Conservation (phyloP, 164 flowering plant genomes). For the Vitis cinerea region DNA sequence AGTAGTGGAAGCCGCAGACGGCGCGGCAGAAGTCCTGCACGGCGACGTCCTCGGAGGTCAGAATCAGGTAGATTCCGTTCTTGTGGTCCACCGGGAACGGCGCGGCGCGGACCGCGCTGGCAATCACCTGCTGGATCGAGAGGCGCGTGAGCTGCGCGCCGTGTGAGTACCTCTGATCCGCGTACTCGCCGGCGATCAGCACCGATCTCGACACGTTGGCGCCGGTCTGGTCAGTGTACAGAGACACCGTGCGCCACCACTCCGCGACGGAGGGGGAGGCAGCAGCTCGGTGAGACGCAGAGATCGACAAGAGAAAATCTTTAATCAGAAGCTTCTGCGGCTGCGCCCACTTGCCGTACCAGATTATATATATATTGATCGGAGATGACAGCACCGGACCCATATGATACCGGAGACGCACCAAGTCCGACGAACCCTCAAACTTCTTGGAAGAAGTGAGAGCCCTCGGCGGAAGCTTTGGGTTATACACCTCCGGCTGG, state of each 20-base stretch:
- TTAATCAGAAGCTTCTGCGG: slow-evolving; percentile 62
- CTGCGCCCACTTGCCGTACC: slow-evolving; percentile 83
- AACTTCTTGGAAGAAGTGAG: slow-evolving; percentile 54
- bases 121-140: slow-evolving; percentile 73
- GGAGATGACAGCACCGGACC: slow-evolving; percentile 86
- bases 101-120: slow-evolving; percentile 48
- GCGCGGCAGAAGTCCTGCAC: slow-evolving; percentile 90
- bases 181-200: slow-evolving; percentile 64
- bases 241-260: slow-evolving; percentile 84
- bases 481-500: slow-evolving; percentile 21
- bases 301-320: slow-evolving; percentile 81
- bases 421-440: slow-evolving; percentile 88
- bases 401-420: slow-evolving; percentile 87
- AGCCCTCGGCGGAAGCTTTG: slow-evolving; percentile 38
- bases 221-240: slow-evolving; percentile 93
- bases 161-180: slow-evolving; percentile 60
- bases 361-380: slow-evolving; percentile 73
- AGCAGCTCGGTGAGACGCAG: slow-evolving; percentile 33
- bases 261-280: slow-evolving; percentile 65
- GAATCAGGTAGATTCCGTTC: slow-evolving; percentile 82
- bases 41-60: slow-evolving; percentile 69
- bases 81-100: slow-evolving; percentile 70
- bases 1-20: slow-evolving; percentile 95
- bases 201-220: slow-evolving; percentile 67
- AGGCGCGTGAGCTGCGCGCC: slow-evolving; percentile 72